Base-by-base conservation (phyloP, 768 basidiomycete genomes). In the Goffeauzyma gilvescens region DNA sequence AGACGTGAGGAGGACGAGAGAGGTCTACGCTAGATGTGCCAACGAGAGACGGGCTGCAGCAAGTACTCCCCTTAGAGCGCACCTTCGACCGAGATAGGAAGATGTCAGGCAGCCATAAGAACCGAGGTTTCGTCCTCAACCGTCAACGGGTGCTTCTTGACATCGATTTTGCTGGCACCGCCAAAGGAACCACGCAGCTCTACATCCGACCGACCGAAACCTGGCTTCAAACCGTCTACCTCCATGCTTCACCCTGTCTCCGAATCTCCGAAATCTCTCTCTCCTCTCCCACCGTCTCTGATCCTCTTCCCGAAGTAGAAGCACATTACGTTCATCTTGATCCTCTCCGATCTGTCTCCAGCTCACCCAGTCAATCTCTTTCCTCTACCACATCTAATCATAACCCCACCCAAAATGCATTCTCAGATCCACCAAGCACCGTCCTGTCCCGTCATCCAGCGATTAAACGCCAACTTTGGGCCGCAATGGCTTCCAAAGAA, bases 81-180 rank as follows among this genome's bases (percentile, higher is more conserved):
- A 8, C 33, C 8, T 34, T 7, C 7, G n/a, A n/a, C n/a, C n/a
- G n/a, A 8, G 7, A 7, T 6, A 8, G 33, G 33, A 14, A 8
- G 33, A 34, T 14, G 33, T n/a, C n/a, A n/a, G n/a, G n/a, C n/a
- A n/a, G n/a, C n/a, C n/a, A n/a, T n/a, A 38, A 39, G 44, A 45
- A 38, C 24, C 30, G 44, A 15, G 44, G 44, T 20, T 45, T 38
- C 24, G 44, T 39, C 18, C 28, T 45, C 77, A 83, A 80, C 67
- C 82, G 90, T 67, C 90, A 95, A 73, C 85, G 85, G 63, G 87
- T 93, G 38, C 81, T 83, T 49, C 69, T 95, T 52, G 85, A 90
- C 67, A 76, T 95, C 48, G 84, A 89, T 69, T 86, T 93, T 63
- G 72, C 78, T 6, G 90, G 90, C 17, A 71, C 71, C 58, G 71